These are phyloP conservation scores for Jatropha multifida DNA, from an alignment of 441 rosid species.

Conservation along the genomic window DNA sequence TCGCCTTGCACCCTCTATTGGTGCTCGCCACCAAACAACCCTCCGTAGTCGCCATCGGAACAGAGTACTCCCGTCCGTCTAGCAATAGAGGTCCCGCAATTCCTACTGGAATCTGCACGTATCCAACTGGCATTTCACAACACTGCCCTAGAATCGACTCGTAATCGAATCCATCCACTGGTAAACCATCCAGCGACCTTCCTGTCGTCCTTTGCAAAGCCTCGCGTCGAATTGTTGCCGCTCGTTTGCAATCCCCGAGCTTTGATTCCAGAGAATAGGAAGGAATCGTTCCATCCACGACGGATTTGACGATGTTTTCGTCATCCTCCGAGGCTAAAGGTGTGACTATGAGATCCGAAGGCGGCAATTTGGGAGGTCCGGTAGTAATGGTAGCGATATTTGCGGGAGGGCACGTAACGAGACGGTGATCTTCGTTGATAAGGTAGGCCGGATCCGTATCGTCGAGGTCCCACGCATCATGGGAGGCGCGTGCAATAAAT, in stretches of 20 bases:
- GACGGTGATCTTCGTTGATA: slow-evolving; percentile 21
- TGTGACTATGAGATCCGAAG: slow-evolving; percentile 23
- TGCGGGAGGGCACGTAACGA: slow-evolving; percentile 20
- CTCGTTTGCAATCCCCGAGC: slow-evolving; percentile 79
- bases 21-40: slow-evolving; percentile 89
- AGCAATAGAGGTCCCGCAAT: slow-evolving; percentile 76
- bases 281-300: slow-evolving; percentile 50
- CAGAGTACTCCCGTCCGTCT: slow-evolving; percentile 63
- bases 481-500: slow-evolving; percentile 59
- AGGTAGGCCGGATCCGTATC: slow-evolving; percentile 29
- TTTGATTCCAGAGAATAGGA: slow-evolving; percentile 67
- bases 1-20: slow-evolving; percentile 88
- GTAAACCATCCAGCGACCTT: slow-evolving; percentile 65
- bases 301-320: slow-evolving; percentile 66
- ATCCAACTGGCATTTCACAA: slow-evolving; percentile 93
- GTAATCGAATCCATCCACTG: slow-evolving; percentile 88
- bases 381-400: slow-evolving; percentile 24
- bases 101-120: slow-evolving; percentile 89
- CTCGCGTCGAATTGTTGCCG: slow-evolving; percentile 70
- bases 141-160: slow-evolving; percentile 82
- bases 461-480: slow-evolving; percentile 64
- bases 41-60: slow-evolving; percentile 96
- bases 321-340: slow-evolving; percentile 51
- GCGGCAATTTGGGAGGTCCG: slow-evolving; percentile 22
- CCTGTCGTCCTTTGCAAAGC: slow-evolving; percentile 73